Conservation (phyloP, 208 protist species). For the Acanthamoeba lenticulata region DNA sequence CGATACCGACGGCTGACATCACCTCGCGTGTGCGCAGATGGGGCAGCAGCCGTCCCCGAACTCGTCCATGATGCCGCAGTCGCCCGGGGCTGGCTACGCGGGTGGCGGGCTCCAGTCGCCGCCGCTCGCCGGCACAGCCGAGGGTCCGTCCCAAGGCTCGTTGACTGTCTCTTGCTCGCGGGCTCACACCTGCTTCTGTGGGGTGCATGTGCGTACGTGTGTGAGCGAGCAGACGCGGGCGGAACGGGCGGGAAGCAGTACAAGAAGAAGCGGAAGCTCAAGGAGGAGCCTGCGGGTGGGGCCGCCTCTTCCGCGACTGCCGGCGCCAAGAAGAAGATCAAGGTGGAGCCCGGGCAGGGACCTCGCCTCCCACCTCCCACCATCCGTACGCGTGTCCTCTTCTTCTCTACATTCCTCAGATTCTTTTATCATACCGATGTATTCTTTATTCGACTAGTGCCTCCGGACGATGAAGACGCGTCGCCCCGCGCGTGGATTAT, state of each 20-base stretch:
- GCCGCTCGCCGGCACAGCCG: not conserved
- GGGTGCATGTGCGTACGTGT: not conserved
- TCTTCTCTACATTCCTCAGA: not conserved
- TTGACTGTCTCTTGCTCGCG: not conserved
- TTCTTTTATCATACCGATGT: not conserved
- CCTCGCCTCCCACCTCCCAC: not conserved
- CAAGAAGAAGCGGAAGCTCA: slow-evolving; percentile 3
- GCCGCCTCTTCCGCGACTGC: not conserved
- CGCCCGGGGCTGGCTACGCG: not conserved
- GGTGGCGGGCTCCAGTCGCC: not conserved
- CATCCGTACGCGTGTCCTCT: not conserved
- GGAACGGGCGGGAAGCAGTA: not conserved
- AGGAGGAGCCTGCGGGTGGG: not conserved
- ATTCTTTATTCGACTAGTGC: not conserved
- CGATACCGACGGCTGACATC: not conserved
- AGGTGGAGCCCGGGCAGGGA: not conserved
- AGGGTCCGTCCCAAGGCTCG: not conserved
- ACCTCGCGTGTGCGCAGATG: not conserved
- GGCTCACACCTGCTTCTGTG: not conserved
- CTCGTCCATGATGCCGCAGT: not conserved
- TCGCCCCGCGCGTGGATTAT: slow-evolving; percentile 23
- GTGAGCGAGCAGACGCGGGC: not conserved
- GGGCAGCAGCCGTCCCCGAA: not conserved
- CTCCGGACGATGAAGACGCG: not conserved
- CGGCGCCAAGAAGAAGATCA: not conserved